A percentile compares a stretch with the other conserved stretches of the same genome.
Conservation (phyloP, 306 rosid genomes). For the Prunus armeniaca region DNA sequence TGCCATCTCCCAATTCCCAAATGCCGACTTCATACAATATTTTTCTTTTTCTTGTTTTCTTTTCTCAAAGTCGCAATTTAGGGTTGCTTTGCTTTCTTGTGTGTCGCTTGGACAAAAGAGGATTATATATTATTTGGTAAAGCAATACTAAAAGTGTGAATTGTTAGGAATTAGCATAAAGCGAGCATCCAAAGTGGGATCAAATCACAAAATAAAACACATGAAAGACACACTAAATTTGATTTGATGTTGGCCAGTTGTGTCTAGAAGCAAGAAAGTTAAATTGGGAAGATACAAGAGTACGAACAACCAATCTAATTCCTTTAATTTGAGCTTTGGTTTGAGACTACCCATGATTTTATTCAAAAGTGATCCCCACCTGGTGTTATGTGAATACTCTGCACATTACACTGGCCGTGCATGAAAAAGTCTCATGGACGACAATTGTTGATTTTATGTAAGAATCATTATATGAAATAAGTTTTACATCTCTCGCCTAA, state of each 20-base stretch:
- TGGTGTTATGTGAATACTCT: too few species aligned
- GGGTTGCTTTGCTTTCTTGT: constrained; percentile 4
- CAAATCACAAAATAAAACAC: background rate
- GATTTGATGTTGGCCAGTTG: background rate
- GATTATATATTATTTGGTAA: constrained; percentile 7
- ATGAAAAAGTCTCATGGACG: too few species aligned
- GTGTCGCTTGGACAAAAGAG: constrained; percentile 9
- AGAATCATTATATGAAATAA: too few species aligned
- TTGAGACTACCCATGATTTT: background rate
- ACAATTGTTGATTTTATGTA: too few species aligned
- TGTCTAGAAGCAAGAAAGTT: background rate
- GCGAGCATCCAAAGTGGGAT: background rate
- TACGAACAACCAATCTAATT: background rate
- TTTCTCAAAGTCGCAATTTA: constrained; percentile 7
- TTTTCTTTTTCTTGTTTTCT: background rate
- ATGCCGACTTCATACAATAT: too few species aligned
- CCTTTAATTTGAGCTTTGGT: background rate
- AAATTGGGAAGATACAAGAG: background rate
- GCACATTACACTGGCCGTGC: too few species aligned
- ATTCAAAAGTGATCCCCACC: too few species aligned
- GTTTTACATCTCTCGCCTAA: too few species aligned
- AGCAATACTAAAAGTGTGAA: background rate
- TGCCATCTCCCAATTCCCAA: too few species aligned
- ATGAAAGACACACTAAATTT: background rate
- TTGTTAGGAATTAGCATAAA: background rate